Conservation (phyloP, 805 yeast genomes). For the Ogataea ganodermae region DNA sequence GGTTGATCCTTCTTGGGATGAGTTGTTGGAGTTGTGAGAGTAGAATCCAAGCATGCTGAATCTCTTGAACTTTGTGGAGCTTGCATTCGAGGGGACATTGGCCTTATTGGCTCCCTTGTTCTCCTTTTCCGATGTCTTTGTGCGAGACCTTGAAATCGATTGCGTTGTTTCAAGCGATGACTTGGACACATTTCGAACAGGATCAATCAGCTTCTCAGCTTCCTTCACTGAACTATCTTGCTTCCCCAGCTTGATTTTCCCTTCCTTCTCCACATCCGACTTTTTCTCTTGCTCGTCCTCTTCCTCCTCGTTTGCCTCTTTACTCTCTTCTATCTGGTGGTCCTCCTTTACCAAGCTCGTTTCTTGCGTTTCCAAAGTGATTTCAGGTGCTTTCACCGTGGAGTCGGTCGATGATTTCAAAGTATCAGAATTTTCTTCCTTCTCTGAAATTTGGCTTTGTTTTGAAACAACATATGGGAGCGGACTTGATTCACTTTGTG, state of each 20-base stretch:
- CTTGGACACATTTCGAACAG: slow-evolving; percentile 1
- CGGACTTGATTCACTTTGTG: slow-evolving; percentile 6
- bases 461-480: background rate
- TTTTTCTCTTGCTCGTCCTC: background rate
- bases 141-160: slow-evolving; percentile 6
- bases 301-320: background rate
- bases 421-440: slow-evolving; percentile 4
- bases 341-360: background rate
- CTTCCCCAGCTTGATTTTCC: background rate
- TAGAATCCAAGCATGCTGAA: slow-evolving; percentile 38
- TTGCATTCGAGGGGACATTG: slow-evolving; percentile 13
- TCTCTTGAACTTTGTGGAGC: slow-evolving; percentile 31
- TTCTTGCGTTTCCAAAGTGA: background rate
- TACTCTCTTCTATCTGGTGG: background rate
- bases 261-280: background rate
- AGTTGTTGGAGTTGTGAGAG: slow-evolving; percentile 16
- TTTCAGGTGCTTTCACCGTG: slow-evolving; percentile 2
- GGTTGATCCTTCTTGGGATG: slow-evolving; percentile 14
- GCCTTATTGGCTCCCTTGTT: slow-evolving; percentile 23
- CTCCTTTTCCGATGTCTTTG: slow-evolving; percentile 28
- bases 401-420: slow-evolving; percentile 1
- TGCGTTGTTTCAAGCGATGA: background rate
- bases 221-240: background rate
- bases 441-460: background rate
- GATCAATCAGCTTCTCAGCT: background rate